phyloP scores from a whole-genome alignment of 2,329 filamentous ascomycete species.

The Mycocentrospora acerina region DNA sequence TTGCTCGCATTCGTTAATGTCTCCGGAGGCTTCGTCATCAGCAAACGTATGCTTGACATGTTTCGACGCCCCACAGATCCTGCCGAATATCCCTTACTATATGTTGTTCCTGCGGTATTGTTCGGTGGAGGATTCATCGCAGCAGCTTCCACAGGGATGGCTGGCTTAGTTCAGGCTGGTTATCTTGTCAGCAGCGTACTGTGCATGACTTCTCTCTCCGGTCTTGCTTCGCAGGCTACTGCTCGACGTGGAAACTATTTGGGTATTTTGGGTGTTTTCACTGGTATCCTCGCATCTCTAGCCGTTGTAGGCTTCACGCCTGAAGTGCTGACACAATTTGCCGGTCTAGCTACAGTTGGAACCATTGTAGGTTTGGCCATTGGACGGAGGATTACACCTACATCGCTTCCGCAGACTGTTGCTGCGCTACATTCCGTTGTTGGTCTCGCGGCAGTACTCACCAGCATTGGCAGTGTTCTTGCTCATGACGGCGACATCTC shows the following conservation, averaged over 20 bases:
- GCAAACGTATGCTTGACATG: slow-evolving; percentile 83
- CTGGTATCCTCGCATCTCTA: slow-evolving; percentile 80
- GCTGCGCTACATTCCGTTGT: slow-evolving; percentile 89
- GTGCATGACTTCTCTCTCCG: slow-evolving; percentile 78
- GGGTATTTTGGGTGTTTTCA: slow-evolving; percentile 80
- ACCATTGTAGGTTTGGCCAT: slow-evolving; percentile 71
- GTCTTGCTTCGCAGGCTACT: slow-evolving; percentile 78
- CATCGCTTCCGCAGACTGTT: slow-evolving; percentile 84
- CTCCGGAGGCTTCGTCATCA: slow-evolving; percentile 85
- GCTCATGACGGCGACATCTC: slow-evolving; percentile 70
- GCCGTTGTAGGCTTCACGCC: slow-evolving; percentile 78
- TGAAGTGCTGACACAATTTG: slow-evolving; percentile 78
- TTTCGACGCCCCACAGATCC: slow-evolving; percentile 73
- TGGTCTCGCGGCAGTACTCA: slow-evolving; percentile 83
- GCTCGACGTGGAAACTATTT: slow-evolving; percentile 83
- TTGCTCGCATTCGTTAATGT: slow-evolving; percentile 86
- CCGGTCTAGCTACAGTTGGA: slow-evolving; percentile 71
- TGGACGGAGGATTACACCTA: slow-evolving; percentile 83
- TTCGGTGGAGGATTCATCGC: slow-evolving; percentile 82
- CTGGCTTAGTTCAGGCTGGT: slow-evolving; percentile 81
- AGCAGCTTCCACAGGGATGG: slow-evolving; percentile 77
- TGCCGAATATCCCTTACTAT: slow-evolving; percentile 85
- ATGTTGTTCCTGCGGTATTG: slow-evolving; percentile 72
- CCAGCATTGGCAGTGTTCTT: slow-evolving; percentile 84
- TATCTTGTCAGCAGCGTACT: slow-evolving; percentile 83